Evolutionary conservation across 2,329 filamentous ascomycete species (phyloP), one percentile per base, ranked within the genome.

Genomic region (Triangularia setosa): DNA sequence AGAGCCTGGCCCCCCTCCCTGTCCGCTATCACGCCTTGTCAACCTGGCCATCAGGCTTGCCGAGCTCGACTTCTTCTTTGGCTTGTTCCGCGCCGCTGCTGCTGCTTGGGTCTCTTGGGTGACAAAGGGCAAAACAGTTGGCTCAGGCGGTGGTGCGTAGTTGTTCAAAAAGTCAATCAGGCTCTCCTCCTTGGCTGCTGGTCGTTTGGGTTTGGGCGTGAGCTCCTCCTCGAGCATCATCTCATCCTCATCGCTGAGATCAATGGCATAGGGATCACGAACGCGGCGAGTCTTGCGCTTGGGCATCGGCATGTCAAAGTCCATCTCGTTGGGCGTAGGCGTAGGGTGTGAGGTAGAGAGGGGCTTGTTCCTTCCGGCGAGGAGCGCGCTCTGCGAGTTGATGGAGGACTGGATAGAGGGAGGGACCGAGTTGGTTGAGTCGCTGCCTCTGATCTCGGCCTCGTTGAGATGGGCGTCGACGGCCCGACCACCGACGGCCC

Each of bases 221-320:
- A 79, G 73, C 2, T 75, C 70, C 1, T 87, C 83, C 14, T 86
- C 83, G 8, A 88, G 81, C 4, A 60, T 21, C 57, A 59, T 59
- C 58, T 60, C 58, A 14, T 88, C 88, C 61, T 90, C 86, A 63
- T 92, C 89, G 70, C 88, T 90, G 28, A 87, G 81, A 72, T 97
- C 93, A 68, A 98, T 92, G n/a, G 93, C 92, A 69, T 98, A 98
- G 0, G 94, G 95, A 72, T 99, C 95, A 63, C 86, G 90, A 60
- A 93, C 87, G 27, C 92, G 87, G 55, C 89, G 86, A 54, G 89
- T 91, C 72, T 91, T 96, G 61, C 90, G 86, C 70, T 86, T 84
- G 4, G 91, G 89, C 73, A 87, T 83, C 75, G 81, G 66, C 72
- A 81, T 81, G 58, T 84, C 79, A 1, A 81, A 81, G 2, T 84